These are phyloP conservation scores for Cordyceps farinosa DNA, from an alignment of 2,329 filamentous ascomycete genomes.

Conservation along the genomic window DNA sequence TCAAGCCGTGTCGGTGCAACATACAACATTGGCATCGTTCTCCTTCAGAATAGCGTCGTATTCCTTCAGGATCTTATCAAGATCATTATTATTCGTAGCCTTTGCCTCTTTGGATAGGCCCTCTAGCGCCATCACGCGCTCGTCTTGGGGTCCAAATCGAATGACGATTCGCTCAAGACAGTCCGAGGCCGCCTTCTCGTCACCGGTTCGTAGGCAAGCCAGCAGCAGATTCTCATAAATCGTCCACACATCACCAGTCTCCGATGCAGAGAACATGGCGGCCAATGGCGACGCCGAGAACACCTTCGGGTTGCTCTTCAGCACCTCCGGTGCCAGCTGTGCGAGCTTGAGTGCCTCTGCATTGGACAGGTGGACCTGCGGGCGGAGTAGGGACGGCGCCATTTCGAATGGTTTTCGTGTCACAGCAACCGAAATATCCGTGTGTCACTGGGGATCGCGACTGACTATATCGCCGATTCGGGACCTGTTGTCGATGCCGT, in stretches of 20 bases:
- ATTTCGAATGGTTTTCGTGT: conserved; percentile 31
- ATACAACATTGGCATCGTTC: conserved; percentile 64
- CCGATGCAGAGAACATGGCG: conserved; percentile 54
- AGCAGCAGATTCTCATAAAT: conserved; percentile 84
- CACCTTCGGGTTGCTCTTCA: conserved; percentile 51
- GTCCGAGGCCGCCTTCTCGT: conserved; percentile 71
- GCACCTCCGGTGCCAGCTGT: conserved; percentile 57
- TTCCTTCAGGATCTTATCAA: conserved; percentile 68
- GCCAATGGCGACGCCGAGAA: conserved; percentile 52
- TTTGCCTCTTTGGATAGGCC: conserved; percentile 83
- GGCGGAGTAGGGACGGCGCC: conserved; percentile 52
- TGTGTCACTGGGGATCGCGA: background rate
- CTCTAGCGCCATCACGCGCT: conserved; percentile 77
- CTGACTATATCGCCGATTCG: background rate
- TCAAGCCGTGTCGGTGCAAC: background rate
- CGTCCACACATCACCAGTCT: conserved; percentile 78
- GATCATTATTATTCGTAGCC: conserved; percentile 60
- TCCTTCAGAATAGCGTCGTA: conserved; percentile 74
- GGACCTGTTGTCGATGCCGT: background rate
- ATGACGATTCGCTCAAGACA: conserved; percentile 71
- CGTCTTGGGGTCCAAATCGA: conserved; percentile 80
- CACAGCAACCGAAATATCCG: background rate
- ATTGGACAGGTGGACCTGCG: conserved; percentile 54
- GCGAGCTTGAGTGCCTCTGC: conserved; percentile 54
- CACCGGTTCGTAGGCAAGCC: conserved; percentile 77